Percentiles rank a stretch among this genome's conserved stretches.
phyloP scores from a whole-genome alignment of 345 rosid genomes.

The Rhizophora apiculata region DNA sequence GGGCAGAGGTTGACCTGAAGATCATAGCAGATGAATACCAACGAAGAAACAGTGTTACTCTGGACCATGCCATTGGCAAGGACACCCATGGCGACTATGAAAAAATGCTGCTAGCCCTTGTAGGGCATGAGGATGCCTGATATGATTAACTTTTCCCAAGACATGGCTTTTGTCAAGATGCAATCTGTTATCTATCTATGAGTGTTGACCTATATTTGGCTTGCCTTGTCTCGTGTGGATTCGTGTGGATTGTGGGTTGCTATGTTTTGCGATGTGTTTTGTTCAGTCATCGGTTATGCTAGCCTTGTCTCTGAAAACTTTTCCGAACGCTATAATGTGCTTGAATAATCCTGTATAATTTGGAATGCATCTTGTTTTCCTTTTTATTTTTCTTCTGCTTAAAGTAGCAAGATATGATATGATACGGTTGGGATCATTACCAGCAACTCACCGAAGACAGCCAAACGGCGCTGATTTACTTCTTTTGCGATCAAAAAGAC shows the following conservation, averaged over 20 bases:
- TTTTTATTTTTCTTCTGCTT: too few species aligned
- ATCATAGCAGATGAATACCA: constrained; percentile 62
- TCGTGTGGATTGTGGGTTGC: too few species aligned
- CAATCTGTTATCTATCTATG: background rate
- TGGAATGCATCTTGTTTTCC: too few species aligned
- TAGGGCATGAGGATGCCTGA: constrained; percentile 56
- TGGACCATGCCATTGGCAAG: constrained; percentile 51
- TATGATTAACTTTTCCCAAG: background rate
- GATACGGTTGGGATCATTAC: too few species aligned
- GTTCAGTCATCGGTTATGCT: background rate
- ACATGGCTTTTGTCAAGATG: background rate
- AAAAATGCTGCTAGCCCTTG: constrained; percentile 58
- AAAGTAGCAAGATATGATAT: too few species aligned
- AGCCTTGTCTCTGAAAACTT: background rate
- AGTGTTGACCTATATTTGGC: background rate
- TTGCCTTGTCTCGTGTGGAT: too few species aligned
- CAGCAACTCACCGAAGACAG: too few species aligned
- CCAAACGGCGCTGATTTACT: too few species aligned
- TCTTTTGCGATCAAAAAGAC: too few species aligned
- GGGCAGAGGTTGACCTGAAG: constrained; percentile 71
- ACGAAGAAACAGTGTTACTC: constrained; percentile 52
- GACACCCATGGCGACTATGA: constrained; percentile 72
- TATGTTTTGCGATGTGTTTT: too few species aligned
- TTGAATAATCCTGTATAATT: too few species aligned
- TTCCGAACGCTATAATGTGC: background rate